phyloP scores from a whole-genome alignment of 352 stramenopile species.

The Pythium coloratum region DNA sequence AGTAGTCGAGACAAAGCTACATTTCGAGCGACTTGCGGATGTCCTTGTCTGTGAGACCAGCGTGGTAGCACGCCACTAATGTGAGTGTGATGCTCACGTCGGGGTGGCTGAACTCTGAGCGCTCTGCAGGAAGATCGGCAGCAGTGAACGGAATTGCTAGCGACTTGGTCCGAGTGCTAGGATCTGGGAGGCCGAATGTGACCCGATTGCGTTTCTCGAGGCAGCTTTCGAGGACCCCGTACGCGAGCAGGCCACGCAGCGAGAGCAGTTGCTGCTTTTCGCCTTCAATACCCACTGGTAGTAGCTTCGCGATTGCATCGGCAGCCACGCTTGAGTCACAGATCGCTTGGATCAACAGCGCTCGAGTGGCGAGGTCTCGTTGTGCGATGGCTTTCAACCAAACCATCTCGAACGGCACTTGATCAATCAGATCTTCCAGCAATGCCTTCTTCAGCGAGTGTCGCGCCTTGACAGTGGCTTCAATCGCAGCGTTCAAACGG shows the following conservation, averaged over 20 bases:
- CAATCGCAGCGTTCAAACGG: slow-evolving; percentile 33
- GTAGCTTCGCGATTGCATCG: slow-evolving; percentile 22
- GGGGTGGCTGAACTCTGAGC: slow-evolving; percentile 21
- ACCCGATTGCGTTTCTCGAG: slow-evolving; percentile 84
- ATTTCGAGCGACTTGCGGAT: slow-evolving; percentile 4
- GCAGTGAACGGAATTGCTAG: slow-evolving; percentile 87
- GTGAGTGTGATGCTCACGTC: slow-evolving; percentile 21
- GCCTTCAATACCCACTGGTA: slow-evolving; percentile 22
- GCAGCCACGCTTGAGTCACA: slow-evolving; percentile 30
- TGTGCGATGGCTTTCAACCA: slow-evolving; percentile 51
- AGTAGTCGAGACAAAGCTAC: slow-evolving; percentile 9
- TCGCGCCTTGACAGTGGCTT: slow-evolving; percentile 13
- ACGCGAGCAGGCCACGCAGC: slow-evolving; percentile 69
- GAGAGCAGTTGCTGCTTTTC: slow-evolving; percentile 52
- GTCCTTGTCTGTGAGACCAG: slow-evolving; percentile 10
- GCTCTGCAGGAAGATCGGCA: slow-evolving; percentile 41
- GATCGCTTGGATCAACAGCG: slow-evolving; percentile 36
- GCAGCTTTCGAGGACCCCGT: slow-evolving; percentile 77
- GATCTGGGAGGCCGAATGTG: slow-evolving; percentile 61
- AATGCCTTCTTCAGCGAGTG: slow-evolving; percentile 41
- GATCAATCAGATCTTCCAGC: slow-evolving; percentile 56
- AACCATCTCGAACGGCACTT: slow-evolving; percentile 58
- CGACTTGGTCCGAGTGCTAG: slow-evolving; percentile 46
- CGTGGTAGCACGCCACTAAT: slow-evolving; percentile 18
- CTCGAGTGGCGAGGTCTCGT: not conserved